Conservation (phyloP, 352 stramenopile species). For the Phytophthora capsici region DNA sequence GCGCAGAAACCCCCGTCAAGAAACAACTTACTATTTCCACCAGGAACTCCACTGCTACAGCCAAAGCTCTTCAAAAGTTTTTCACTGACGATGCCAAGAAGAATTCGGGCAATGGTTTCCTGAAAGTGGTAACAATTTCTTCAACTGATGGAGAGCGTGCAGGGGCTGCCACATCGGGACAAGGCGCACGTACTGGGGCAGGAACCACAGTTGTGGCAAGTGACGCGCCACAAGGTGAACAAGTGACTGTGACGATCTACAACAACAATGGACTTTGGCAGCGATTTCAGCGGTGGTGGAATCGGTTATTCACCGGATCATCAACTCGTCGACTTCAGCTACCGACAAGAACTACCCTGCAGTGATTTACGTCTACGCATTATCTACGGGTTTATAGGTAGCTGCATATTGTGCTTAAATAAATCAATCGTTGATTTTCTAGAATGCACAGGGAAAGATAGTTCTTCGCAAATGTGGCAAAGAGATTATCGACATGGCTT, state of each 20-base stretch:
- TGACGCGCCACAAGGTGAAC: background rate
- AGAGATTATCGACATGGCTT: too few relatives aligned
- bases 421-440: too few relatives aligned
- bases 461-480: too few relatives aligned
- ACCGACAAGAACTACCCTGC: background rate
- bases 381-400: background rate
- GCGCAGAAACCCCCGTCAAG: constrained; percentile 2
- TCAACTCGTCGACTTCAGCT: constrained; percentile 1
- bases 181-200: constrained; percentile 13
- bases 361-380: too few relatives aligned
- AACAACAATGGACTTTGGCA: constrained; percentile 36
- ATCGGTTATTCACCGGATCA: constrained; percentile 16
- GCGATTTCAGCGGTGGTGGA: constrained; percentile 25
- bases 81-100: constrained; percentile 23
- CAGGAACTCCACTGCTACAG: constrained; percentile 10
- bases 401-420: background rate
- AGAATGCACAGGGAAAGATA: too few relatives aligned
- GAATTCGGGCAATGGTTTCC: constrained; percentile 14
- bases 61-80: constrained; percentile 22
- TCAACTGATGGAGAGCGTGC: constrained; percentile 7
- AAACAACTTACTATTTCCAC: constrained; percentile 18
- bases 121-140: constrained; percentile 10
- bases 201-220: constrained; percentile 19
- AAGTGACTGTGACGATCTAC: constrained; percentile 31
- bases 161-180: background rate